Evolutionary conservation across 345 rosid genomes (phyloP), one percentile per base, ranked within the genome.

Genomic region (Carallia pectinifolia): DNA sequence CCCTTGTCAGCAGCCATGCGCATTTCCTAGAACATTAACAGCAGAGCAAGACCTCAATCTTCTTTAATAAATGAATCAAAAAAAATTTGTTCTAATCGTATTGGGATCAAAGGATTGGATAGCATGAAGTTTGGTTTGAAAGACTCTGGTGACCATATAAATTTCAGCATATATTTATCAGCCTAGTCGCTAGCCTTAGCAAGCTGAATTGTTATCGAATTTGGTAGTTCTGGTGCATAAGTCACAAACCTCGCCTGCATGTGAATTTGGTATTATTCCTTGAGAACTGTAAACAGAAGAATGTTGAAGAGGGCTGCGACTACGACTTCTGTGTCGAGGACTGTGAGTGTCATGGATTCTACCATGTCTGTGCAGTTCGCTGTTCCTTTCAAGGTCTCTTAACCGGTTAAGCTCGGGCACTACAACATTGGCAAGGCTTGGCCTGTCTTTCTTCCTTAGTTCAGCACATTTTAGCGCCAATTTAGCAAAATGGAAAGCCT

Each of bases 391-490:
- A 50, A 86, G 71, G 16, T 72, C 87, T 81, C 80, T 82, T 76
- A 93, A 76, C 23, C 91, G 80, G 66, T 76, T 79, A 68, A 93
- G 92, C 75, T 88, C 91, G 23, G 98, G 96, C 47, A 93, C 76
- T 61, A 93, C 73, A 29, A 77, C 87, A 0, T 82, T 83, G 64
- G 87, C 86, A 58, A 93, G 97, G 79, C 84, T 89, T 33, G 98
- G 97, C 73, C 97, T 79, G 70, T 93, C 97, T 80, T 60, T 89
- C 79, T 93, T 88, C 68, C 94, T 87, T 59, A 93, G 81, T 81
- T 93, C 96, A 23, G 85, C 85, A 70, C 96, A 93, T 58, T 67
- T 73, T 17, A 88, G 61, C 27, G 91, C 85, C 70, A 93, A 44
- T 74, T 88, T 81, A 31, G 96, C 96, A 62, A 81, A 91, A 18